Conservation (phyloP, 192 early-diverging fungal genomes). For the Linnemannia schmuckeri region DNA sequence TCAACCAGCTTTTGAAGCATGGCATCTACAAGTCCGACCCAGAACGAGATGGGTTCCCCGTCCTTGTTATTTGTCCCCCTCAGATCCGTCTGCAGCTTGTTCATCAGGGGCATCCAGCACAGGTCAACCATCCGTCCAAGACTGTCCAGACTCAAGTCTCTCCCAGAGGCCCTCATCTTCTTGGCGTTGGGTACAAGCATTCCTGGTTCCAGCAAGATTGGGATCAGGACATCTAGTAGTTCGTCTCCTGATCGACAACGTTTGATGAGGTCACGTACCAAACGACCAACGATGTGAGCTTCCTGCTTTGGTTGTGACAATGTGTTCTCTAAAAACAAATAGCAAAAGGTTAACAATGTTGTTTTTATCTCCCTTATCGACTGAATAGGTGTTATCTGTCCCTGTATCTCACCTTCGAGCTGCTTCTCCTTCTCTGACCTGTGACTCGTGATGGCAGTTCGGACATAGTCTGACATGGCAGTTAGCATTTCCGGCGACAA, state of each 20-base stretch:
- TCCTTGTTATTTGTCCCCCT: conserved; percentile 15
- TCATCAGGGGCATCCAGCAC: conserved; percentile 56
- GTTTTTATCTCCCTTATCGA: too few species aligned
- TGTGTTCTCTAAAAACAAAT: conserved; percentile 20
- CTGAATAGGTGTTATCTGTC: too few species aligned
- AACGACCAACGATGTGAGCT: not conserved
- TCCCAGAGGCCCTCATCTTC: conserved; percentile 18
- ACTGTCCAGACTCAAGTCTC: conserved; percentile 41
- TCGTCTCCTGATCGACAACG: conserved; percentile 47
- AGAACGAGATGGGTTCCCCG: conserved; percentile 35
- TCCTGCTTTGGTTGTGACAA: conserved; percentile 37
- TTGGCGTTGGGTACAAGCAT: conserved; percentile 48
- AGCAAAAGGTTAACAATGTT: not conserved
- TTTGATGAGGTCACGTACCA: conserved; percentile 45
- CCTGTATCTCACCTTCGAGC: conserved; percentile 33
- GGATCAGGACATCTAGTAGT: conserved; percentile 22
- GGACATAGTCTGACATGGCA: conserved; percentile 37
- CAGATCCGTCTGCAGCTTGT: conserved; percentile 17
- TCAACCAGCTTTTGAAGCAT: conserved; percentile 48
- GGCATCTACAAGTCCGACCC: conserved; percentile 33
- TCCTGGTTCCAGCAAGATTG: conserved; percentile 39
- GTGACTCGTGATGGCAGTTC: conserved; percentile 25
- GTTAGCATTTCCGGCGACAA: conserved; percentile 24
- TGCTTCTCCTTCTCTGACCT: conserved; percentile 34
- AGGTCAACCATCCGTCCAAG: conserved; percentile 30